Base-by-base conservation (phyloP, 2,329 filamentous ascomycete genomes). In the Arthrocladium fulminans region DNA sequence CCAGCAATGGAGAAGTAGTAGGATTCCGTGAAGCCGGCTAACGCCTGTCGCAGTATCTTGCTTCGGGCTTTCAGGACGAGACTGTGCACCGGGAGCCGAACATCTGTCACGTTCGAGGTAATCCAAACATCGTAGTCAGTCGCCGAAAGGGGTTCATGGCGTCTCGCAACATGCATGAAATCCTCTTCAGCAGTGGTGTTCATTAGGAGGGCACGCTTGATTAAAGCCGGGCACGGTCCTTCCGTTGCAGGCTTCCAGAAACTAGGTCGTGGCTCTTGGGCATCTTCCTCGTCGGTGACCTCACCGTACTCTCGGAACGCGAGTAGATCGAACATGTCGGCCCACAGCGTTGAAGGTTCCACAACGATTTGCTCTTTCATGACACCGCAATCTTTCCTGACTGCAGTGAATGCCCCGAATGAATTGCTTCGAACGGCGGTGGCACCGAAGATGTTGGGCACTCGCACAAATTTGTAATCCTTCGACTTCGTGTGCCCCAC, bases 381-480 rank as follows among this genome's bases (percentile, higher is more conserved):
- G 23, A 94, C 81, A 60, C 89, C 81, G 54, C 82, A 87, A 59
- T 96, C 89, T 60, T 84, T 84, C 40, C 92, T 81, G 39, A 95
- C 77, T 2, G 88, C 88, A 27, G 88, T 86, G 69, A 90, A 97
- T 0, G 90, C 86, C 3, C 92, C 92, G 65, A 86, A 94, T 0
- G 84, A 79, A 27, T 92, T 97, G 57, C 88, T 90, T 55, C 88
- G 78, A 6, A 97, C 89, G 2, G 83, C 82, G 25, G 84, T 76
- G 12, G 94, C 87, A 29, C 88, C 82, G 1, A 88, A 95, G 48
- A 98, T 78, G 35, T 86, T 88, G 1, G 92, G 84, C 7, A 98
- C 81, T 49, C 92, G 82, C 59, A 90, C 83, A 57, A 97, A 98
- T 63, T 98, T 98, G 72, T 94, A 95, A 61, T 95, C 88, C 57